A percentile compares a stretch with the other conserved stretches of the same genome.
Conservation (phyloP, 345 rosid species). For the Eucalyptus pauciflora region DNA sequence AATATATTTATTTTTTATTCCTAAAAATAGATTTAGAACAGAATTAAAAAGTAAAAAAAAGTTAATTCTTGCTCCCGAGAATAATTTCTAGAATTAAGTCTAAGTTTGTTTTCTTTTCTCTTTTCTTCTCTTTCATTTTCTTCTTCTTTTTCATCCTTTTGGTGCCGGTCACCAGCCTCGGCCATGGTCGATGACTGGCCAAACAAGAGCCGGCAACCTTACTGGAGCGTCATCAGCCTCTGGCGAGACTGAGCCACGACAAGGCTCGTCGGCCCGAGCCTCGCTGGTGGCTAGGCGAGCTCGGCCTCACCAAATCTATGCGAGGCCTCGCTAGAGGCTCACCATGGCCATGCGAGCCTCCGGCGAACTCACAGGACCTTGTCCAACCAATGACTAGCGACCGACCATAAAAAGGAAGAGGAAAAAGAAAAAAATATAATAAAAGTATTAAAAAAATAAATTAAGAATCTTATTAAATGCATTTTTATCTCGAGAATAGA, state of each 20-base stretch:
- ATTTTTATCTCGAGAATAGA: accelerated
- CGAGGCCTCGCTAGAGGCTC: accelerated
- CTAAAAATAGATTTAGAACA: accelerated
- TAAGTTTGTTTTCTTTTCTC: too few relatives aligned
- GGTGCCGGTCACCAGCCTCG: accelerated
- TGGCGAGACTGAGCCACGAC: accelerated
- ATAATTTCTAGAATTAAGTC: too few relatives aligned
- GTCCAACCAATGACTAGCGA: too few relatives aligned
- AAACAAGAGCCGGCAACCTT: accelerated
- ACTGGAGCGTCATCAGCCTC: accelerated
- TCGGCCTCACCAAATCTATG: accelerated
- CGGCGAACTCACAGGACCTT: too few relatives aligned
- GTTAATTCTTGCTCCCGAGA: accelerated
- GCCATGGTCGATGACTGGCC: accelerated
- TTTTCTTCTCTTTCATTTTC: too few relatives aligned
- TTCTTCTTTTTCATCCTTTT: too few relatives aligned
- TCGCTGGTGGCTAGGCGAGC: accelerated
- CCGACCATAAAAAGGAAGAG: too few relatives aligned
- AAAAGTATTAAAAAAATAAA: too few relatives aligned
- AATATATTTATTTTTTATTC: too few relatives aligned
- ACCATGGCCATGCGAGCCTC: accelerated
- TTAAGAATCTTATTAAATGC: accelerated
- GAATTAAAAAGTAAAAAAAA: too few relatives aligned
- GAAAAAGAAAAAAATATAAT: too few relatives aligned
- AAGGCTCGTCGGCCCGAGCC: accelerated